phyloP scores from a whole-genome alignment of 768 basidiomycete genomes.

The Galerina marginata region DNA sequence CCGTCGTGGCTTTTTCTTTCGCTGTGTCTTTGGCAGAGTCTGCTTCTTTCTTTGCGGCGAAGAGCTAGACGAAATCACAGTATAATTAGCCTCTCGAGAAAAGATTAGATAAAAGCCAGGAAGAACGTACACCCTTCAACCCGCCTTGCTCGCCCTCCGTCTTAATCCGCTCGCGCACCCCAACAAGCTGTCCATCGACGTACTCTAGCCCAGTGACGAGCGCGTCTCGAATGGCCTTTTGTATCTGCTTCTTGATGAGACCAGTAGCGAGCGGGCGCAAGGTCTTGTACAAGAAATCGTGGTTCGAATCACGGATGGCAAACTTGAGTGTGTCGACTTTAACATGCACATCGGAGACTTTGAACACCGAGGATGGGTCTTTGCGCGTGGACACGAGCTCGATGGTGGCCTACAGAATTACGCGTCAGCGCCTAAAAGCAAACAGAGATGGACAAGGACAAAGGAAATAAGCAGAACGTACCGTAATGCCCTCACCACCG shows the following conservation, averaged over 20 bases:
- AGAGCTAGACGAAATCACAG: slow-evolving; percentile 9
- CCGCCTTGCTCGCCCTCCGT: slow-evolving; percentile 51
- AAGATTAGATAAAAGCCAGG: background rate
- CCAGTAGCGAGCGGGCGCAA: slow-evolving; percentile 79
- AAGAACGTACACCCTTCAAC: slow-evolving; percentile 58
- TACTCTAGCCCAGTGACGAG: slow-evolving; percentile 85
- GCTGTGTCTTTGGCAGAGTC: slow-evolving; percentile 19
- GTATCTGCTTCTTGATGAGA: slow-evolving; percentile 78
- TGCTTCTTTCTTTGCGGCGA: slow-evolving; percentile 55
- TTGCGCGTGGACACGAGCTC: slow-evolving; percentile 64
- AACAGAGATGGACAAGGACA: background rate
- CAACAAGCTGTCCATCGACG: slow-evolving; percentile 86
- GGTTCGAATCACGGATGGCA: slow-evolving; percentile 89
- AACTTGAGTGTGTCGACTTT: slow-evolving; percentile 91
- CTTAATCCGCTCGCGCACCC: slow-evolving; percentile 82
- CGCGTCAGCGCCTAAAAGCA: background rate
- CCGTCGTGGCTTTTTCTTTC: no score
- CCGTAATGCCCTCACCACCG: slow-evolving; percentile 82
- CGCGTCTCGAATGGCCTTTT: slow-evolving; percentile 61
- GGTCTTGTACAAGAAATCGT: slow-evolving; percentile 88
- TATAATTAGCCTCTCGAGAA: background rate
- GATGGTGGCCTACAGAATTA: slow-evolving; percentile 51
- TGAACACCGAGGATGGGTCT: slow-evolving; percentile 74
- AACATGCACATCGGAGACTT: slow-evolving; percentile 71
- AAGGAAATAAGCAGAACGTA: slow-evolving; percentile 31